Conservation (phyloP, 106 monocot genomes). For the Allium sativum region DNA sequence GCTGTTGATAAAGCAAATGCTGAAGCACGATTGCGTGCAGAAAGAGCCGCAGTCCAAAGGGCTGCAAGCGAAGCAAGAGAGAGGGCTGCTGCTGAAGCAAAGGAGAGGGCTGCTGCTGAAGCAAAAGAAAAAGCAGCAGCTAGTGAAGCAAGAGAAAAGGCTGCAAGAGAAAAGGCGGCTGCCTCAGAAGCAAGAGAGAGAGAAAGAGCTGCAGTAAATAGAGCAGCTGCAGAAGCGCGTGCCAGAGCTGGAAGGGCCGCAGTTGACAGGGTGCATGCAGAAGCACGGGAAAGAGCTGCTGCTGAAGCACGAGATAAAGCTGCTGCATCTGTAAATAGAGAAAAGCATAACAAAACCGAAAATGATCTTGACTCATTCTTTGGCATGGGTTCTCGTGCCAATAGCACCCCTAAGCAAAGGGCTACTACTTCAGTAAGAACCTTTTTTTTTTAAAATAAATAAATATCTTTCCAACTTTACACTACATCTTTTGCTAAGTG, state of each 20-base stretch:
- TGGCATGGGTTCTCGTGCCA: conserved; percentile 61
- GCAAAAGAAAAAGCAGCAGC: conserved; percentile 28
- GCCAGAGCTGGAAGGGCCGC: conserved; percentile 45
- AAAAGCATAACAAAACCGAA: conserved; percentile 48
- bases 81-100: conserved; percentile 45
- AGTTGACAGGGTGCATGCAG: conserved; percentile 46
- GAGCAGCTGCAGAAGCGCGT: conserved; percentile 65
- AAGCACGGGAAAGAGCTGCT: conserved; percentile 55
- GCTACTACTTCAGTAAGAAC: conserved; percentile 39
- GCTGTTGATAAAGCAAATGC: conserved; percentile 28
- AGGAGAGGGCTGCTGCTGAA: conserved; percentile 33
- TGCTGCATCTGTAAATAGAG: conserved; percentile 38
- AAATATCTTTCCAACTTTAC: neutral
- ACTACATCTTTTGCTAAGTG: neutral
- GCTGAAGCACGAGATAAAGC: conserved; percentile 24
- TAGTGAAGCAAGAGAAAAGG: conserved; percentile 25
- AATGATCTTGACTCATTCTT: conserved; percentile 90
- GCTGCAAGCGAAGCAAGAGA: conserved; percentile 59
- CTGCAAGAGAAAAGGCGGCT: conserved; percentile 6
- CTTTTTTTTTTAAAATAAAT: neutral
- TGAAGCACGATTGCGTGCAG: conserved; percentile 50
- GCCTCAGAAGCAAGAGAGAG: conserved; percentile 12
- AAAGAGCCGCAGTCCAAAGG: conserved; percentile 58
- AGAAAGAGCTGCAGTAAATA: conserved; percentile 52
- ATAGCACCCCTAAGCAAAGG: conserved; percentile 73